These are phyloP conservation scores for Candida chilensis DNA, from an alignment of 805 yeast genomes.

Conservation along the genomic window DNA sequence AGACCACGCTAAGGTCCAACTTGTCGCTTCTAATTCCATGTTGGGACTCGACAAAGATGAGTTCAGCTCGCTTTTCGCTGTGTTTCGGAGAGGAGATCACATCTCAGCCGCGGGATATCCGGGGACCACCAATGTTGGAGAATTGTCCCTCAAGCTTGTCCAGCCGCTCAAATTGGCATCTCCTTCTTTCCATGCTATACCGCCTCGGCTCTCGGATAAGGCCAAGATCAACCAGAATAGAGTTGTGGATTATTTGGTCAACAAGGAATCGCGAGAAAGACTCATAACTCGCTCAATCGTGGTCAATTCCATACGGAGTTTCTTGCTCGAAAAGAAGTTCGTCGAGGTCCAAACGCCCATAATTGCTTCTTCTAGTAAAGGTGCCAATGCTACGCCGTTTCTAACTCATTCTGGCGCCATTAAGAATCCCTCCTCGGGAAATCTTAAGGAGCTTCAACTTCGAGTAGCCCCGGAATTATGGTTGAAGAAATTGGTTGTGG, in stretches of 20 bases:
- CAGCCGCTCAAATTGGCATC: conserved; percentile 44
- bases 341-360: conserved; percentile 89
- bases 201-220: conserved; percentile 49
- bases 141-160: conserved; percentile 57
- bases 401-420: conserved; percentile 36
- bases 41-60: conserved; percentile 29
- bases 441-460: conserved; percentile 35
- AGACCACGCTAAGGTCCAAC: conserved; percentile 49
- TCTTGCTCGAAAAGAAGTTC: conserved; percentile 46
- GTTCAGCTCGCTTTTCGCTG: conserved; percentile 26
- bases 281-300: conserved; percentile 46
- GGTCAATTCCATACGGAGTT: conserved; percentile 45
- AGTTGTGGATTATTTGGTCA: conserved; percentile 66
- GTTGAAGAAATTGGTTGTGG: conserved; percentile 74
- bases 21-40: conserved; percentile 47
- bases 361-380: conserved; percentile 63
- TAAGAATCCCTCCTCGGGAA: conserved; percentile 12
- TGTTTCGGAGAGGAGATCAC: conserved; percentile 64
- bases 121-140: conserved; percentile 70
- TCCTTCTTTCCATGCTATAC: conserved; percentile 65
- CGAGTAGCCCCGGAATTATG: conserved; percentile 95
- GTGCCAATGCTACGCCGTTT: conserved; percentile 93
- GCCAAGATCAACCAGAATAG: conserved; percentile 56
- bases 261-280: conserved; percentile 36
- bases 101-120: conserved; percentile 62